Conservation (phyloP, 495 filamentous ascomycete species). For the Aspergillus conjunctus region DNA sequence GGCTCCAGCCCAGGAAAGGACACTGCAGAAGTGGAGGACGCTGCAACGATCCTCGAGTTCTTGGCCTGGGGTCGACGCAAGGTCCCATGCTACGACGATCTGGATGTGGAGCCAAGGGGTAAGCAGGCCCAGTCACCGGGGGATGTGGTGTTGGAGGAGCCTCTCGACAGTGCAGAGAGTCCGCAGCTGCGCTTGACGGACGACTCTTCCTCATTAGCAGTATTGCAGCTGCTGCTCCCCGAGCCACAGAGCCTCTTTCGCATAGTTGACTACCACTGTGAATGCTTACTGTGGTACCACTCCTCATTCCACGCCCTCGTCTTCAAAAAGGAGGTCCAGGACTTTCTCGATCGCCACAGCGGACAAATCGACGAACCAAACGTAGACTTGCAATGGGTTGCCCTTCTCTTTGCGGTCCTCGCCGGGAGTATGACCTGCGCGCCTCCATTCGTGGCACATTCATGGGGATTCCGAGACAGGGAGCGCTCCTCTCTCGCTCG, state of each 20-base stretch:
- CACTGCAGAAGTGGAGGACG: conserved; percentile 7
- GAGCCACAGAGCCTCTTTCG: background rate
- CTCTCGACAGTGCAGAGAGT: background rate
- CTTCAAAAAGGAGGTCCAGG: background rate
- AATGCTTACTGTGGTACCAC: conserved; percentile 13
- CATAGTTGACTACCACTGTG: conserved; percentile 11
- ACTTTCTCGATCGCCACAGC: background rate
- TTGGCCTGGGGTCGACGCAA: conserved; percentile 15
- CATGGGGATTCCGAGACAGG: conserved; percentile 10
- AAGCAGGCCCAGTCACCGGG: conserved; percentile 1
- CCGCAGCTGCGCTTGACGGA: conserved; percentile 3
- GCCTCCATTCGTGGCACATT: conserved; percentile 2
- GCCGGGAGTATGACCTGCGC: conserved; percentile 14
- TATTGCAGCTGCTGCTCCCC: conserved; percentile 11
- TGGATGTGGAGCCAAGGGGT: background rate
- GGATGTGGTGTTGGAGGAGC: conserved; percentile 4
- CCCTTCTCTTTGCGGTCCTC: conserved; percentile 11
- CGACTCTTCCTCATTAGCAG: conserved; percentile 1
- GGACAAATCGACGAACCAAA: background rate
- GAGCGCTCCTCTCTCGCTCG: conserved; percentile 6
- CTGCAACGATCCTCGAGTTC: conserved; percentile 10
- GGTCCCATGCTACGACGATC: conserved; percentile 4
- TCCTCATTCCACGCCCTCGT: conserved; percentile 10
- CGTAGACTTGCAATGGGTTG: conserved; percentile 13
- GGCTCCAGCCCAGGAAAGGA: background rate